Base-by-base conservation (phyloP, 2,329 filamentous ascomycete species). In the Xylariaceae sp. region DNA sequence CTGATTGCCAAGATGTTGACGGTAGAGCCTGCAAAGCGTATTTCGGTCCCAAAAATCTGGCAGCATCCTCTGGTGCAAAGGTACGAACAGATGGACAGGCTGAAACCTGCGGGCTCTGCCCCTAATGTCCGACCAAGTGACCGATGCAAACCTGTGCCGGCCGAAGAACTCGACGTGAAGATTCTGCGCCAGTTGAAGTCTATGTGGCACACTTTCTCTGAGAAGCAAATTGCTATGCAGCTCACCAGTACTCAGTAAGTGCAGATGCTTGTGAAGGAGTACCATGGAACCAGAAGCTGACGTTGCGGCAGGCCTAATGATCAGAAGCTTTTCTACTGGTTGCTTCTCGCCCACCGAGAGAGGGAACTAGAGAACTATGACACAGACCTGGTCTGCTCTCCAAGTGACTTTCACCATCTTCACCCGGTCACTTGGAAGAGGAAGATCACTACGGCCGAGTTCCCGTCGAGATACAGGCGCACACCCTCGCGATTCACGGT, bases 291-390 rank as follows among this genome's bases (percentile, higher is more conserved):
- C 23, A 9, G 18, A 9, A n/a, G 57, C 70, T 74, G 63, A 74
- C 65, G 47, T 62, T 52, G 49, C 47, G 58, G n/a, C 37, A 93
- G 89, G 64, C 79, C 84, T 3, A 97, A 96, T 64, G 90, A 96
- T 57, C 92, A 97, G 71, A 96, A 96, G 70, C 82, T 93, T 66
- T 97, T 97, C 74, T 99, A 97, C 74, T 88, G 86, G 74, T 82
- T 95, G 17, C 81, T 99, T 6, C 76, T 88, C 64, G 88, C 88
- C 72, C 95, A 96, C 72, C 84, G 90, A 50, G 87, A 96, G 64
- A 86, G 90, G 63, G 88, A 94, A 66, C 75, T 96, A 1, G 92
- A 97, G 71, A 90, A 96, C 70, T 97, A 94, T 70, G 88, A 88
- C 60, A 86, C 87, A 35, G 83, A 89, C 18, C 77, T 97, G 57